A percentile compares a stretch with the other conserved stretches of the same genome.
Evolutionary conservation across 352 stramenopile species (phyloP).

Genomic region (Pythium phragmiticola): DNA sequence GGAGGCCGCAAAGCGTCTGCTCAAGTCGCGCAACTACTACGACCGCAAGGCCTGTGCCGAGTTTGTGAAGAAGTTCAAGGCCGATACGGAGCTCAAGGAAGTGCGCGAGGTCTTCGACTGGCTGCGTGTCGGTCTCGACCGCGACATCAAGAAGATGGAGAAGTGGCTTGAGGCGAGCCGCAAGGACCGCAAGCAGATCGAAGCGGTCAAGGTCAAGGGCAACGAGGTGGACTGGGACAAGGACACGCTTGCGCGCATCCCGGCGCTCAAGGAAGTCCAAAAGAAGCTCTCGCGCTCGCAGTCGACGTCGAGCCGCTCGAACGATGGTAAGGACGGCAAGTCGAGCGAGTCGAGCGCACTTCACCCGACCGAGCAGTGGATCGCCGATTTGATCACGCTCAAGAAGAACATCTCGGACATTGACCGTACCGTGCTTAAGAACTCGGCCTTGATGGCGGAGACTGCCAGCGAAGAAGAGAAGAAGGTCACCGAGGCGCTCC

Average conservation of each 20-base stretch:
- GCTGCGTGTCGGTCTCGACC: conserved; percentile 72
- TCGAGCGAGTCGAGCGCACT: conserved; percentile 49
- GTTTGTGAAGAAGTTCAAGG: conserved; percentile 81
- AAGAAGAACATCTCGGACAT: conserved; percentile 88
- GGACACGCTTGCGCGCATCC: conserved; percentile 82
- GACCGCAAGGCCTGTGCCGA: conserved; percentile 78
- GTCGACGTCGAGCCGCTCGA: conserved; percentile 37
- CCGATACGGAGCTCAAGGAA: conserved; percentile 81
- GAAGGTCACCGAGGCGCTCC: conserved; percentile 58
- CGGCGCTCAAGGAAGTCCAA: conserved; percentile 82
- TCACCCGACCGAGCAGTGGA: conserved; percentile 85
- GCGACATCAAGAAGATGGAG: conserved; percentile 85
- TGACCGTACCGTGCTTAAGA: conserved; percentile 63
- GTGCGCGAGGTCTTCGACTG: conserved; percentile 85
- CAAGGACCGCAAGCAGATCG: conserved; percentile 87
- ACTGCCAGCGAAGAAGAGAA: conserved; percentile 61
- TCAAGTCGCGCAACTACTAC: conserved; percentile 90
- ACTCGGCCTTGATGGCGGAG: conserved; percentile 54
- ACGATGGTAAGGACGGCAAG: conserved; percentile 41
- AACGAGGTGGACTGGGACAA: conserved; percentile 87
- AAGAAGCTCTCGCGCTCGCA: conserved; percentile 70
- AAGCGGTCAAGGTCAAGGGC: conserved; percentile 79
- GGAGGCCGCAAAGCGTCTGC: conserved; percentile 68
- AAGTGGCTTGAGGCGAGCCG: conserved; percentile 80
- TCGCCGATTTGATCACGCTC: conserved; percentile 82